phyloP scores from a whole-genome alignment of 2,329 filamentous ascomycete genomes.

The Hysterium pulicare region DNA sequence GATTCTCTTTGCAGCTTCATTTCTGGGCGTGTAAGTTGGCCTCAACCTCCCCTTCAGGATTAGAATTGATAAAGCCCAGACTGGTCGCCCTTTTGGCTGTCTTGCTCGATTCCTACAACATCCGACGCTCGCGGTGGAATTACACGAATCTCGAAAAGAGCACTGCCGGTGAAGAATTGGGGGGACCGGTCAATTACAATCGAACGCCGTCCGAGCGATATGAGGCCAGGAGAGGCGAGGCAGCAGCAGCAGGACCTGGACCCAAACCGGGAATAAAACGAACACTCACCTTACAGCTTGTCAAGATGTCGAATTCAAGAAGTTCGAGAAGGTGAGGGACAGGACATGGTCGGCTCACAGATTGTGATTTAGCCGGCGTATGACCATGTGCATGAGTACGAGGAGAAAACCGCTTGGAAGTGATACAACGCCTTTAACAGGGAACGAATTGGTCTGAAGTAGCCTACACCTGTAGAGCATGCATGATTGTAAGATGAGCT shows the following conservation, averaged over 20 bases:
- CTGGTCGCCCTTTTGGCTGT: too few relatives aligned
- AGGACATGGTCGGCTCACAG: background rate
- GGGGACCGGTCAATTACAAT: background rate
- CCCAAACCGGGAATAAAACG: background rate
- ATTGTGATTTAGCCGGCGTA: too few relatives aligned
- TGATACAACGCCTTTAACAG: too few relatives aligned
- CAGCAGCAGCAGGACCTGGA: background rate
- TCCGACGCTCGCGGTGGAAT: background rate
- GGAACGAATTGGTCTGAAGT: too few relatives aligned
- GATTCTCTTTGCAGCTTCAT: background rate
- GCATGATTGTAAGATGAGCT: too few relatives aligned
- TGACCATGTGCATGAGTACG: too few relatives aligned
- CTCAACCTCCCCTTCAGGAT: background rate
- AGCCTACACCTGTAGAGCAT: too few relatives aligned
- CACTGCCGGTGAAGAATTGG: background rate
- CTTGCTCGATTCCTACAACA: too few relatives aligned
- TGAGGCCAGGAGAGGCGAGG: background rate
- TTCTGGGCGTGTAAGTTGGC: background rate
- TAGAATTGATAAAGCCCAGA: too few relatives aligned
- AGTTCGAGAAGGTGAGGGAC: too few relatives aligned
- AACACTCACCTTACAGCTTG: background rate
- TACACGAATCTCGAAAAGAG: background rate
- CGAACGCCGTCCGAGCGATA: background rate
- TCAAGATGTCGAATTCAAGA: too few relatives aligned
- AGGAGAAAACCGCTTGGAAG: too few relatives aligned